Evolutionary conservation across 2,329 filamentous ascomycete genomes (phyloP).

Genomic region (Scytalidium sp.): DNA sequence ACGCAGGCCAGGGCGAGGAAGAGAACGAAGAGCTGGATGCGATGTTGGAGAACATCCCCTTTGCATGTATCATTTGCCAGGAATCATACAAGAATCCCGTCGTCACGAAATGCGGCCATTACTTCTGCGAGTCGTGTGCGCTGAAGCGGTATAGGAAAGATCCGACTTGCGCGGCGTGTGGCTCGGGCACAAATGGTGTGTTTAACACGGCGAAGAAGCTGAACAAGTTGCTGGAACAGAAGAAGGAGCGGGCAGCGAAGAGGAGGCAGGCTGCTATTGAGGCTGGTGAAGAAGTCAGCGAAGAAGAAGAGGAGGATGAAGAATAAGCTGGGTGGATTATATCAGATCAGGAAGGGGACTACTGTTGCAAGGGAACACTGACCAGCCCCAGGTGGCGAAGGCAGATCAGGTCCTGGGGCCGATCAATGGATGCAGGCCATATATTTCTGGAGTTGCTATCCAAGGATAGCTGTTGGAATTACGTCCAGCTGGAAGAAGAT

Average conservation of each 20-base stretch:
- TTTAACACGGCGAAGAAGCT: conserved; percentile 87
- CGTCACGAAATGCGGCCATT: conserved; percentile 88
- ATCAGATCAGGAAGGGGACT: too few species aligned
- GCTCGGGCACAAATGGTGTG: conserved; percentile 78
- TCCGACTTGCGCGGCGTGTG: conserved; percentile 82
- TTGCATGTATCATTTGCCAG: conserved; percentile 31
- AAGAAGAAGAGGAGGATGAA: conserved; percentile 39
- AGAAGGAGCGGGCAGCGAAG: conserved; percentile 54
- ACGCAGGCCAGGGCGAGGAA: conserved; percentile 32
- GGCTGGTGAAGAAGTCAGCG: conserved; percentile 47
- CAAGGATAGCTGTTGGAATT: too few species aligned
- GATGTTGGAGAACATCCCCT: conserved; percentile 28
- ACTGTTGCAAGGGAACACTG: too few species aligned
- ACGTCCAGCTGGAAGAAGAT: too few species aligned
- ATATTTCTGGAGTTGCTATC: too few species aligned
- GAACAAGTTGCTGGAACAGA: conserved; percentile 70
- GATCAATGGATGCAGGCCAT: too few species aligned
- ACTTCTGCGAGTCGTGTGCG: conserved; percentile 92
- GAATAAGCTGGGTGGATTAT: too few species aligned
- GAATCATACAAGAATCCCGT: conserved; percentile 59
- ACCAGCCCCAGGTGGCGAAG: too few species aligned
- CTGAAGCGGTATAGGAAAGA: conserved; percentile 83
- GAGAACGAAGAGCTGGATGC: conserved; percentile 40
- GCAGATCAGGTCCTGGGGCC: too few species aligned
- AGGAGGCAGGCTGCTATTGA: conserved; percentile 49